Percentiles rank a stretch among this genome's conserved stretches.
These are phyloP conservation scores for Cryptococcus depauperatus DNA, from an alignment of 1,284 basidiomycete genomes.

Conservation along the genomic window DNA sequence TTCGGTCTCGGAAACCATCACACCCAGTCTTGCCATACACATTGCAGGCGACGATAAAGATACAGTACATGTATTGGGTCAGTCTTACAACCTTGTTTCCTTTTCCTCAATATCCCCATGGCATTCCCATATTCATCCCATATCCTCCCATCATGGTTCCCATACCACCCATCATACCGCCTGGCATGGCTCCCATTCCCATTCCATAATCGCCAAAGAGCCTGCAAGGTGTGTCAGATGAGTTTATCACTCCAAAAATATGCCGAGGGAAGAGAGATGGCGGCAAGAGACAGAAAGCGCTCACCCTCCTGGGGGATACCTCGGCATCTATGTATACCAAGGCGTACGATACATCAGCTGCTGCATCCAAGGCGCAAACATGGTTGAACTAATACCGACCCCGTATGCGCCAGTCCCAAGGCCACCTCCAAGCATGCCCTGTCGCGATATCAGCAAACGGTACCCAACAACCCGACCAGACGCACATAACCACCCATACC, in stretches of 20 bases:
- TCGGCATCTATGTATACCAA: constrained; percentile 38
- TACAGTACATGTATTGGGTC: too few relatives aligned
- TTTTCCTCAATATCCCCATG: constrained; percentile 15
- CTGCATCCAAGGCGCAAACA: constrained; percentile 23
- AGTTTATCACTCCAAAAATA: neutral
- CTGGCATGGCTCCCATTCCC: constrained; percentile 32
- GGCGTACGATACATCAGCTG: constrained; percentile 29
- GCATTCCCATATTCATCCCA: constrained; percentile 31
- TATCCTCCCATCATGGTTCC: constrained; percentile 30
- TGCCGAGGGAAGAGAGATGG: neutral
- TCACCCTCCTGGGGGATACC: constrained; percentile 39
- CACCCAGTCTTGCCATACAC: too few relatives aligned
- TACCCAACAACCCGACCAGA: neutral
- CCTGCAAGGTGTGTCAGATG: constrained; percentile 10
- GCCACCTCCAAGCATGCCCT: constrained; percentile 37
- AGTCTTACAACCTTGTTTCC: too few relatives aligned
- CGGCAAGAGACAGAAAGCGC: constrained; percentile 3
- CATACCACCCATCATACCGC: constrained; percentile 30
- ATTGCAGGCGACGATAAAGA: too few relatives aligned
- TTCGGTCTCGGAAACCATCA: too few relatives aligned
- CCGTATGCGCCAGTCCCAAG: constrained; percentile 35
- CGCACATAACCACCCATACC: constrained; percentile 24
- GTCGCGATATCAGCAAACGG: neutral
- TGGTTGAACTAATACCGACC: constrained; percentile 20
- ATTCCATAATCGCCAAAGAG: constrained; percentile 35